Percentiles rank a stretch among this genome's conserved stretches.
Evolutionary conservation across 805 yeast genomes (phyloP).

Genomic region (Saturnispora galanensis): DNA sequence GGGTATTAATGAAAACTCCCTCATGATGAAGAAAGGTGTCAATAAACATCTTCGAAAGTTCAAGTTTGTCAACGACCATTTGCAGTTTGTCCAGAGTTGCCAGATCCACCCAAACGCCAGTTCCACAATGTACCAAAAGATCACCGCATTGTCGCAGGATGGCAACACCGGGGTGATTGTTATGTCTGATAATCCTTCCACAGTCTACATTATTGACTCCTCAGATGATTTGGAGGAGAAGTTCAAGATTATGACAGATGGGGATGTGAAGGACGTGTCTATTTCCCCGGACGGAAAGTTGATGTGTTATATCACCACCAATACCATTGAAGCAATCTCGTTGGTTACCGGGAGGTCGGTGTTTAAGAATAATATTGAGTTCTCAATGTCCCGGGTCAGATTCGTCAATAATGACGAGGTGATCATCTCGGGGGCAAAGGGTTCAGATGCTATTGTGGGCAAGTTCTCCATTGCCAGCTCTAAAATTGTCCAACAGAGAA

Average conservation of each 20-base stretch:
- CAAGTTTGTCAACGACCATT: conserved; percentile 48
- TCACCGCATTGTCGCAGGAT: conserved; percentile 46
- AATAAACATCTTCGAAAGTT: conserved; percentile 68
- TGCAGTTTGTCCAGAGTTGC: conserved; percentile 49
- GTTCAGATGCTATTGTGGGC: conserved; percentile 35
- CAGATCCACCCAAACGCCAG: conserved; percentile 43
- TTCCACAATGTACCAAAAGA: conserved; percentile 54
- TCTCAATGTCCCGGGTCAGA: conserved; percentile 24
- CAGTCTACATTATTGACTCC: conserved; percentile 51
- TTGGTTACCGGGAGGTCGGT: conserved; percentile 36
- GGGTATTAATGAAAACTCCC: conserved; percentile 67
- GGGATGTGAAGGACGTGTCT: conserved; percentile 54
- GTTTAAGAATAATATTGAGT: conserved; percentile 20
- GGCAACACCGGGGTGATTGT: conserved; percentile 59
- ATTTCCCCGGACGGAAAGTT: conserved; percentile 59
- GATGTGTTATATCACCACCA: conserved; percentile 52
- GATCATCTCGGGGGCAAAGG: conserved; percentile 36
- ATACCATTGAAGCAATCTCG: conserved; percentile 42
- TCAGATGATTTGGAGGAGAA: conserved; percentile 40
- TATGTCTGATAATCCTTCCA: conserved; percentile 56
- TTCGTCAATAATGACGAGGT: conserved; percentile 27
- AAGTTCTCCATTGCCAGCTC: conserved; percentile 35
- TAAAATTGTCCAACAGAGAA: conserved; percentile 32
- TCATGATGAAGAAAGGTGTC: conserved; percentile 45
- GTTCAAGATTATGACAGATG: conserved; percentile 41